Evolutionary conservation across 2,329 filamentous ascomycete genomes (phyloP), one percentile per base, ranked within the genome.

Genomic region (Gliomastix tumulicola): DNA sequence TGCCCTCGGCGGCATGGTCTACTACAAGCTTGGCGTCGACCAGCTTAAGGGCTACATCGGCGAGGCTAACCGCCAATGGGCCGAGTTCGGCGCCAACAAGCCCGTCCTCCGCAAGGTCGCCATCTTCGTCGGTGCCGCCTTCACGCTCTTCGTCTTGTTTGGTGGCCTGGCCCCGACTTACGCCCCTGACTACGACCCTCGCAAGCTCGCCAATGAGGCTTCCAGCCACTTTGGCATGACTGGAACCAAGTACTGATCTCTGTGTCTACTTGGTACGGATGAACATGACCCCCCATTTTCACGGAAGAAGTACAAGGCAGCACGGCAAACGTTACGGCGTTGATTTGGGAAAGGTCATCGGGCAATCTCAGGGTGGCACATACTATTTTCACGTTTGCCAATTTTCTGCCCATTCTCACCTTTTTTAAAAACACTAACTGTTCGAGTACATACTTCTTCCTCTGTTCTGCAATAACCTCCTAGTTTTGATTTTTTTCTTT

Each of bases 11-110:
- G 86, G 85, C 53, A 84, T 92, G 65, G 57, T 63, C 33, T 88
- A 87, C 74, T 90, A 88, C 74, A 89, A 89, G 74, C 80, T 90
- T 42, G 85, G 86, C 39, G 77, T 74, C 41, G 88, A 94, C 41
- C 84, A 88, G 60, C 67, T 95, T 55, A 89, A 84, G 71, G 83
- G 83, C 55, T 88, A 90, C 59, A 64, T 83, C 41, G 70, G 72
- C 43, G 81, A 88, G 49, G 82, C 73, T 37, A 71, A 73, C 54
- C 84, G 88, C 56, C 76, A 81, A 42, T 94, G 88, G 88, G 82
- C 84, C 35, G 88, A 95, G 54, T 88, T 92, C 49, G 88, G 88
- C 40, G 78, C 78, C 50, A 74, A 72, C 46, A 83, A 82, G 55
- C 89, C 89, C 11, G 75, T 80, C 32, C 69, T 85, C 51, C 84